Conservation (phyloP, 257 asterid species). For the Osmanthus fragrans region DNA sequence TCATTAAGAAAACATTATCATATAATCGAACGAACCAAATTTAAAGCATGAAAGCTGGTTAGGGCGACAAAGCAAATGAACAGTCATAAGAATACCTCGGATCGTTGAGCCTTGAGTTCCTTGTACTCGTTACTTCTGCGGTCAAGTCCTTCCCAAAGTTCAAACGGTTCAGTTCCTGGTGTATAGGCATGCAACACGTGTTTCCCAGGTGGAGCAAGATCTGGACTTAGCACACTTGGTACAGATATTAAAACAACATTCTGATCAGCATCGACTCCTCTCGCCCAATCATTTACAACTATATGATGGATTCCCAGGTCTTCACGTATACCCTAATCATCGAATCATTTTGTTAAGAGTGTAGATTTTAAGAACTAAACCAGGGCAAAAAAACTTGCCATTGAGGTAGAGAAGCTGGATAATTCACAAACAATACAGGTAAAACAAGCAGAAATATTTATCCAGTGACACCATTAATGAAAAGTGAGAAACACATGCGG, state of each 20-base stretch:
- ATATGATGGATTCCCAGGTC: conserved; percentile 93
- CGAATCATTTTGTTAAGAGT: conserved; percentile 5
- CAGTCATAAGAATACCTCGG: conserved; percentile 55
- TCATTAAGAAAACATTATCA: background rate
- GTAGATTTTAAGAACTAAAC: no score
- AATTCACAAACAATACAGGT: background rate
- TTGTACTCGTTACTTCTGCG: conserved; percentile 78
- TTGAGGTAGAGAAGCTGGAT: background rate
- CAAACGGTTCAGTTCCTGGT: conserved; percentile 94
- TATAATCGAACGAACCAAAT: background rate
- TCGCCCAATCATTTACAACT: conserved; percentile 88
- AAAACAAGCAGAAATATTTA: no score
- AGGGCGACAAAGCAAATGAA: background rate
- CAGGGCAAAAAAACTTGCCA: no score
- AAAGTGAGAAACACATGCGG: background rate
- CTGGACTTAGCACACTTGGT: conserved; percentile 79
- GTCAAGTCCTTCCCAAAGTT: conserved; percentile 88
- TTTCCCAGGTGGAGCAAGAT: conserved; percentile 92
- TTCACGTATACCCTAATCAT: conserved; percentile 62
- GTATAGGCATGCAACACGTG: conserved; percentile 86
- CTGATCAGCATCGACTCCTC: conserved; percentile 96
- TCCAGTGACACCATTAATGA: no score
- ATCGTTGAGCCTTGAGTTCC: conserved; percentile 82
- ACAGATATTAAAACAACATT: conserved; percentile 85
- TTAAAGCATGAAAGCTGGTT: background rate